Evolutionary conservation across 2,329 filamentous ascomycete genomes (phyloP).

Genomic region (Sarocladiaceae sp.): DNA sequence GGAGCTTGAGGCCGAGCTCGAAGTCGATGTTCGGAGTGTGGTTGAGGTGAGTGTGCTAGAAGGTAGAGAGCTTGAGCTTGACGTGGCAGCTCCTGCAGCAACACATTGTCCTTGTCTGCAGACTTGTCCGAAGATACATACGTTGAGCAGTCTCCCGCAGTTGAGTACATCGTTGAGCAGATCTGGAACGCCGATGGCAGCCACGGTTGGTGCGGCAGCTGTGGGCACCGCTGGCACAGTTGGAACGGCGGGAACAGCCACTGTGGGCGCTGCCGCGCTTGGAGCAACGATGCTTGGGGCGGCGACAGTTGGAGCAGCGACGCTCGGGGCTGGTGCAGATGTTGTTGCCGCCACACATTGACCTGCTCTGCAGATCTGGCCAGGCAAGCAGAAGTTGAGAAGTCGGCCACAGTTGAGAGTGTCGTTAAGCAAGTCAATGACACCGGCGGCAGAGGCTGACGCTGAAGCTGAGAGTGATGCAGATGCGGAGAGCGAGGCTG

Average conservation of each 20-base stretch:
- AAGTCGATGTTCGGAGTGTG: neutral
- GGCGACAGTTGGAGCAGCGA: neutral
- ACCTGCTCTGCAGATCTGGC: conserved; percentile 1
- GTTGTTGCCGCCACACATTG: neutral
- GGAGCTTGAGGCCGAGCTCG: neutral
- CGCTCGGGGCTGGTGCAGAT: neutral
- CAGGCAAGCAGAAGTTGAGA: neutral
- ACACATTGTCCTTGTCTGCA: conserved; percentile 4
- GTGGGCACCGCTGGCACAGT: neutral
- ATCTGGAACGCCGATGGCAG: neutral
- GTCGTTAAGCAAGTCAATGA: conserved; percentile 6
- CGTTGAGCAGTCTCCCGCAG: conserved; percentile 2
- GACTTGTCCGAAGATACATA: neutral
- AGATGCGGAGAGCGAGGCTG: neutral
- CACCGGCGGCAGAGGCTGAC: neutral
- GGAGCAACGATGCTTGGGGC: neutral
- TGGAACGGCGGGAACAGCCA: neutral
- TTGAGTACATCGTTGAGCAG: conserved; percentile 3
- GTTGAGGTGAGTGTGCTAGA: conserved; percentile 3
- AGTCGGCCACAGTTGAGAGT: conserved; percentile 5
- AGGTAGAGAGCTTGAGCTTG: neutral
- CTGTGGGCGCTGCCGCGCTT: neutral
- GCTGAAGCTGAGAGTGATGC: neutral
- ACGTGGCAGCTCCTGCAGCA: neutral
- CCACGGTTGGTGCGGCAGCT: no score